phyloP scores from a whole-genome alignment of 345 rosid genomes.

The Syzygium jambos region DNA sequence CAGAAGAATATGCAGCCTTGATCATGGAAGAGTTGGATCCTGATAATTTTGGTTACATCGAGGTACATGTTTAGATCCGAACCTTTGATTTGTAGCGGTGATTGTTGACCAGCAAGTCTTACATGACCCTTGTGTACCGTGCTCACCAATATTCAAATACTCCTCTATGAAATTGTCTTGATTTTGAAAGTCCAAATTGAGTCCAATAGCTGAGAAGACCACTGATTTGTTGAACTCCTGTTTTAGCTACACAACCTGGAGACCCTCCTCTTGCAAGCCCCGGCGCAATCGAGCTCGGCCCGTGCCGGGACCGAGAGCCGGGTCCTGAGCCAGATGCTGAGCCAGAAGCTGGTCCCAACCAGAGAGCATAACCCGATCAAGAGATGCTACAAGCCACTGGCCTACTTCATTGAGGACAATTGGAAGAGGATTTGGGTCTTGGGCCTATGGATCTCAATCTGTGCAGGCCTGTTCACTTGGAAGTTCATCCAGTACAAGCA shows the following conservation, averaged over 20 bases:
- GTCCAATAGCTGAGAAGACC: neutral
- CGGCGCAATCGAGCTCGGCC: conserved; percentile 33
- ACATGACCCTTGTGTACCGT: neutral
- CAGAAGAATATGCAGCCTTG: conserved; percentile 74
- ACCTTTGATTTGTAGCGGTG: neutral
- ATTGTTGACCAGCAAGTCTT: neutral
- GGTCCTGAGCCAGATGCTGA: conserved; percentile 49
- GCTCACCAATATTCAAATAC: neutral
- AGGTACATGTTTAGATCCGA: conserved; percentile 23
- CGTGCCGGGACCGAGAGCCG: conserved; percentile 31
- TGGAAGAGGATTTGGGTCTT: conserved; percentile 82
- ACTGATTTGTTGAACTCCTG: neutral
- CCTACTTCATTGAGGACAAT: conserved; percentile 60
- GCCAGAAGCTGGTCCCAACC: conserved; percentile 68
- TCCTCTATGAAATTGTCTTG: neutral
- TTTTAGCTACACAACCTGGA: conserved; percentile 61
- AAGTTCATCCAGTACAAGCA: conserved; percentile 65
- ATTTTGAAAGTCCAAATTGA: neutral
- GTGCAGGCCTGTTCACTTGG: conserved; percentile 65
- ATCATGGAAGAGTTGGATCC: conserved; percentile 90
- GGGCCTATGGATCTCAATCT: conserved; percentile 50
- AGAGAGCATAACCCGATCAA: conserved; percentile 47
- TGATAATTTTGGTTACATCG: conserved; percentile 58
- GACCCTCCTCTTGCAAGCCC: conserved; percentile 62
- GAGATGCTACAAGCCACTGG: conserved; percentile 23